Conservation (phyloP, 1,284 basidiomycete genomes). For the Papiliotrema laurentii region DNA sequence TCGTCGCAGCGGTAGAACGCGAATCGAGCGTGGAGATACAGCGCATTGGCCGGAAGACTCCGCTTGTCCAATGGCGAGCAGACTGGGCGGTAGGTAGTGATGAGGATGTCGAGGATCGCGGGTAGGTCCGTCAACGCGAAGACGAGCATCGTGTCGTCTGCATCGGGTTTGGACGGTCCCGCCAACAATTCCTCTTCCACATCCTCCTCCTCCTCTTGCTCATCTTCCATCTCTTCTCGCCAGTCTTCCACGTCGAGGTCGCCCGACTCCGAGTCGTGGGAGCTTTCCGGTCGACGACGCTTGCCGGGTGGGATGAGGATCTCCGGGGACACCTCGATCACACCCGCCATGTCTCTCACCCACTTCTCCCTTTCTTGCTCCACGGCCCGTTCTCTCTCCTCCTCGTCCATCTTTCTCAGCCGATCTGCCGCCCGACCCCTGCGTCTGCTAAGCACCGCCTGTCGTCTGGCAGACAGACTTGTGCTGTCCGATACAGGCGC, state of each 20-base stretch:
- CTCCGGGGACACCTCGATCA: conserved; percentile 28
- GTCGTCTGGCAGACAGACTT: conserved; percentile 14
- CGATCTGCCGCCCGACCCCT: conserved; percentile 61
- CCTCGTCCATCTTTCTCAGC: conserved; percentile 50
- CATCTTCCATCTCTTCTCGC: conserved; percentile 40
- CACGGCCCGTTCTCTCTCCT: conserved; percentile 56
- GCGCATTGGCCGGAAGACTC: conserved; percentile 71
- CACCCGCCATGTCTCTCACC: conserved; percentile 50
- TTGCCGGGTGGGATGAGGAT: conserved; percentile 18
- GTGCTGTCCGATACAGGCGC: not conserved
- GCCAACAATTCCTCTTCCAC: conserved; percentile 42
- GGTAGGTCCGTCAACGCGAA: conserved; percentile 75
- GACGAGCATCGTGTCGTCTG: conserved; percentile 61
- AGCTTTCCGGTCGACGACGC: conserved; percentile 5
- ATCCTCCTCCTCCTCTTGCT: conserved; percentile 50
- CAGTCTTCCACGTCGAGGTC: conserved; percentile 10
- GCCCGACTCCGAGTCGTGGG: conserved; percentile 20
- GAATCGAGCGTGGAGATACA: conserved; percentile 82
- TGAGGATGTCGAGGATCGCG: conserved; percentile 71
- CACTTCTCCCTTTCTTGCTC: conserved; percentile 57
- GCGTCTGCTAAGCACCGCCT: conserved; percentile 50
- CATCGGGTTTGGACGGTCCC: not conserved
- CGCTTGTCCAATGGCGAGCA: conserved; percentile 56
- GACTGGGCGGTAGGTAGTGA: conserved; percentile 61
- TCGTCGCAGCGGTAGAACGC: conserved; percentile 79